These are phyloP conservation scores for Starmerella sirachaensis DNA, from an alignment of 805 yeast genomes.

Conservation along the genomic window DNA sequence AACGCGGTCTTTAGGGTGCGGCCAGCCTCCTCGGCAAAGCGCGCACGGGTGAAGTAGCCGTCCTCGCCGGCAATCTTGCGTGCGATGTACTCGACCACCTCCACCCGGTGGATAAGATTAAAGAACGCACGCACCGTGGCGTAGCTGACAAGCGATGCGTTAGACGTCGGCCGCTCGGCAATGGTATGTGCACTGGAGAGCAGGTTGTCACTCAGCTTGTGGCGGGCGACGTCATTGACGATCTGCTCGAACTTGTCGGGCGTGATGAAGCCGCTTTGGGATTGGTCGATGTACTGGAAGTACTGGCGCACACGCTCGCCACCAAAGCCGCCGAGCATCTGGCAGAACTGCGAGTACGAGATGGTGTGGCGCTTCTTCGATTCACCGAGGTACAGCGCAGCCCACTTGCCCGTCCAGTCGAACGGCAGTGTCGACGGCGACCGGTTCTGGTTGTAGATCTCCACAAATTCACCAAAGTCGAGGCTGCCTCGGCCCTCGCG, in stretches of 20 bases:
- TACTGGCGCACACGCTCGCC: conserved; percentile 40
- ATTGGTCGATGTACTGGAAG: conserved; percentile 30
- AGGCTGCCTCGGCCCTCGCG: conserved; percentile 30
- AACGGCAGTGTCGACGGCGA: conserved; percentile 31
- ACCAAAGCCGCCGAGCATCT: conserved; percentile 35
- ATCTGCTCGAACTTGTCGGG: conserved; percentile 33
- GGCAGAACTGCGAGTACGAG: conserved; percentile 34
- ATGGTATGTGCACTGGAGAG: conserved; percentile 31
- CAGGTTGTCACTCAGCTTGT: conserved; percentile 33
- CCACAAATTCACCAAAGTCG: conserved; percentile 32
- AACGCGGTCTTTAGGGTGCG: conserved; percentile 31
- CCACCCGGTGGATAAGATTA: conserved; percentile 33
- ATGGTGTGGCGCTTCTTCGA: conserved; percentile 29
- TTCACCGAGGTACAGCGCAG: conserved; percentile 32
- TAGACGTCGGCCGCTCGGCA: conserved; percentile 26
- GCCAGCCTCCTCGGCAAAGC: conserved; percentile 33
- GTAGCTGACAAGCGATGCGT: conserved; percentile 30
- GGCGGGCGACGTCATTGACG: conserved; percentile 30
- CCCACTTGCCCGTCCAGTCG: conserved; percentile 36
- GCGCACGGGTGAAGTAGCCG: conserved; percentile 30
- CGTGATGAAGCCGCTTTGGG: conserved; percentile 31
- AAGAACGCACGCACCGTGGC: conserved; percentile 35
- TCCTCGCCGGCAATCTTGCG: conserved; percentile 27
- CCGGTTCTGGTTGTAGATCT: conserved; percentile 29
- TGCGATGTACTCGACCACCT: conserved; percentile 31